Conservation (phyloP, 129 eudicot genomes). For the Logfia minima region DNA sequence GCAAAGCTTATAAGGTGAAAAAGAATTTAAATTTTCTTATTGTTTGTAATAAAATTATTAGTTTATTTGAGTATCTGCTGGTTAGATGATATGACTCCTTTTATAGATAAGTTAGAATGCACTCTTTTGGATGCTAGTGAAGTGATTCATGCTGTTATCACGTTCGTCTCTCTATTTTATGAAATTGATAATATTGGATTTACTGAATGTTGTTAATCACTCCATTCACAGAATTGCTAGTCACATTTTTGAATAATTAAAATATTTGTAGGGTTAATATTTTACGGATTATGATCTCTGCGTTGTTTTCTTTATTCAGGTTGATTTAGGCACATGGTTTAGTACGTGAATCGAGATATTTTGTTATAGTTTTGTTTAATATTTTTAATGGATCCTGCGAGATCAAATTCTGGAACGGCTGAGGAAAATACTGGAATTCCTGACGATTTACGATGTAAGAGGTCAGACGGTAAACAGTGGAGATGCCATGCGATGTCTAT, state of each 20-base stretch:
- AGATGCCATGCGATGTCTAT: slow-evolving; percentile 99
- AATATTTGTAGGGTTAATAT: neutral
- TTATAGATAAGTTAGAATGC: neutral
- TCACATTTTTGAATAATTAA: neutral
- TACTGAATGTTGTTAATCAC: neutral
- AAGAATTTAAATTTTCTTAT: too few relatives aligned
- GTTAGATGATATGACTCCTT: neutral
- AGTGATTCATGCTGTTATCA: neutral
- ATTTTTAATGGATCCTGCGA: slow-evolving; percentile 60
- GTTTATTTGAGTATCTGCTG: too few relatives aligned
- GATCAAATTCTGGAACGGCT: slow-evolving; percentile 50
- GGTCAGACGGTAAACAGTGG: slow-evolving; percentile 99
- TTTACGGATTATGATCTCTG: neutral
- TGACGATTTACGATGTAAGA: slow-evolving; percentile 93
- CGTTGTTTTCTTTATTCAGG: slow-evolving; percentile 33
- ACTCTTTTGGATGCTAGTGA: neutral
- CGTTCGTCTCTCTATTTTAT: neutral
- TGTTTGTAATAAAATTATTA: too few relatives aligned
- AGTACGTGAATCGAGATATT: slow-evolving; percentile 13
- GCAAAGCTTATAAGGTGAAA: neutral
- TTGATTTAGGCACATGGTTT: slow-evolving; percentile 21
- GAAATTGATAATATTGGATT: neutral
- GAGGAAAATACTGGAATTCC: slow-evolving; percentile 89
- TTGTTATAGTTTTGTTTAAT: slow-evolving; percentile 14
- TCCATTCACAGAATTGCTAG: neutral